Percentiles rank a stretch among this genome's conserved stretches.
Conservation (phyloP, 2,329 filamentous ascomycete species). For the Paecilomyces sp. region DNA sequence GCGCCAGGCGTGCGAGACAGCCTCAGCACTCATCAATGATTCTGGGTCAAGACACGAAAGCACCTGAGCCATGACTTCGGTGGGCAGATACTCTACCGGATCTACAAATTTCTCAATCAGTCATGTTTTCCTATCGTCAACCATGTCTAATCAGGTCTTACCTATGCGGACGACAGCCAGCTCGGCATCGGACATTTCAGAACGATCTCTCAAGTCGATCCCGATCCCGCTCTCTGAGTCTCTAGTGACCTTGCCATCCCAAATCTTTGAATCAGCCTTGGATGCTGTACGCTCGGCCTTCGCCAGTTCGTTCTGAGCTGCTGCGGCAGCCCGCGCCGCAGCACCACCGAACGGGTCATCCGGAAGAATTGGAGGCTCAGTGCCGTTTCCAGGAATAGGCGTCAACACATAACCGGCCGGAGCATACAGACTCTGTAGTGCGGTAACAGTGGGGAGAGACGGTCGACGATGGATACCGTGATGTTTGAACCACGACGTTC, state of each 20-base stretch:
- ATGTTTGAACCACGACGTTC: conserved; percentile 19
- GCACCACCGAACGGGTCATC: conserved; percentile 34
- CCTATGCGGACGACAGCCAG: conserved; percentile 31
- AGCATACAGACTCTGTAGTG: conserved; percentile 25
- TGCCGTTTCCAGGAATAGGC: conserved; percentile 29
- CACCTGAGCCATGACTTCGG: conserved; percentile 53
- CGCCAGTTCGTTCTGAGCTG: conserved; percentile 42
- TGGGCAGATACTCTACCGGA: conserved; percentile 48
- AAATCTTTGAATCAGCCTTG: conserved; percentile 20
- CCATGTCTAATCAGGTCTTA: conserved; percentile 10
- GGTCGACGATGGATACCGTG: conserved; percentile 26
- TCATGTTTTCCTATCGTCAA: background rate
- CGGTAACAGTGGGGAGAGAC: conserved; percentile 28
- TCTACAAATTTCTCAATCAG: conserved; percentile 32
- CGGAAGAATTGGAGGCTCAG: conserved; percentile 33
- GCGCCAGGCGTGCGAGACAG: conserved; percentile 53
- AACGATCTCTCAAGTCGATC: conserved; percentile 34
- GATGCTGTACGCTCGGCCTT: conserved; percentile 17
- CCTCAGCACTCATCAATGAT: conserved; percentile 48
- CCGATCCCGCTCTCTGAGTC: conserved; percentile 46
- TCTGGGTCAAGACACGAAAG: conserved; percentile 53
- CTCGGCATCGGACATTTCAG: conserved; percentile 26
- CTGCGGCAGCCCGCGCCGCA: conserved; percentile 41
- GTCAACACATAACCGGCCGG: conserved; percentile 18
- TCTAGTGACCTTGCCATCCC: conserved; percentile 22